These are phyloP conservation scores for Fraxinus latifolia DNA, from an alignment of 305 asterid species.

Conservation along the genomic window DNA sequence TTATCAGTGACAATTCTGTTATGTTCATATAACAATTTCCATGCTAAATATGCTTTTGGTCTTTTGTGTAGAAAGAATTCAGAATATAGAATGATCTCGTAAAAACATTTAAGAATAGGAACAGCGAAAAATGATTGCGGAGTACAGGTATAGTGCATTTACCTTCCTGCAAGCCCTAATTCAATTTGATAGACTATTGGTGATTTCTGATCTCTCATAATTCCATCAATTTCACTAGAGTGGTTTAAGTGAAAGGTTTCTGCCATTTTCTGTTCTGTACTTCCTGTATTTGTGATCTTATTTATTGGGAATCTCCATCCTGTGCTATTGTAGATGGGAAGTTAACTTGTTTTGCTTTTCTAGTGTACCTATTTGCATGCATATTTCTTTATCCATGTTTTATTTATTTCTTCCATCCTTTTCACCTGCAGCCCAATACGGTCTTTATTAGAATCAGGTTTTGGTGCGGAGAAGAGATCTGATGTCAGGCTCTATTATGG, in stretches of 20 bases:
- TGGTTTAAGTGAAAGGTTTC: neutral
- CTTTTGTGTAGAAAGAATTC: neutral
- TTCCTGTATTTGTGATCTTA: neutral
- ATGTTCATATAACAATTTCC: neutral
- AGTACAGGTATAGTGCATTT: neutral
- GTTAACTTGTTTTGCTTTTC: neutral
- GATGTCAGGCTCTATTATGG: slow-evolving; percentile 91
- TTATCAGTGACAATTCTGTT: neutral
- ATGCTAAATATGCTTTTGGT: neutral
- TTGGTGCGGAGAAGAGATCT: slow-evolving; percentile 65
- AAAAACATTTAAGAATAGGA: neutral
- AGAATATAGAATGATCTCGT: neutral
- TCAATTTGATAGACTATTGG: neutral
- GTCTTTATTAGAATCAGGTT: slow-evolving; percentile 79
- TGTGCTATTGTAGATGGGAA: neutral
- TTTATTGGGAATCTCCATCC: neutral
- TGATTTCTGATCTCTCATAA: neutral
- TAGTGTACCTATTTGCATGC: neutral
- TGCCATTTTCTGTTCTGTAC: neutral
- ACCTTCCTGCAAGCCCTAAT: neutral
- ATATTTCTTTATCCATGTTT: neutral
- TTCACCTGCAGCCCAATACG: slow-evolving; percentile 67
- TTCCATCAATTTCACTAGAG: neutral
- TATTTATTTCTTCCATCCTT: slow-evolving; percentile 15
- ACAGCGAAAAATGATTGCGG: neutral